Evolutionary conservation across 169 alveolate genomes (phyloP), one percentile per base, ranked within the genome.

Genomic region (Plasmodium billcollinsi): DNA sequence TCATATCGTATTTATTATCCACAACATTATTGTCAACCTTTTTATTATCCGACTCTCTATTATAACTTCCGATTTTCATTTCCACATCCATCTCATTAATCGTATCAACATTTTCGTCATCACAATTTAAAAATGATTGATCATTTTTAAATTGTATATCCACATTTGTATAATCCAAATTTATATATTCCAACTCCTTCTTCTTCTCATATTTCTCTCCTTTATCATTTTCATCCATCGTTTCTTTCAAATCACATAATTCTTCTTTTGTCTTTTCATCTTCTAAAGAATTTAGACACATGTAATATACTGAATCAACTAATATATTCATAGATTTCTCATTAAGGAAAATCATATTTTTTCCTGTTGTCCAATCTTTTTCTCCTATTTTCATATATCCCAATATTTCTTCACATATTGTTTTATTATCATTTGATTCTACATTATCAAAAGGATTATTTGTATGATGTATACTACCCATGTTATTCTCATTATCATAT

Each of bases 301-400:
- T 39, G 47, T 39, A 39, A 39, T 39, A 39, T 0, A 39, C 47
- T 7, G 47, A 39, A 39, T 39, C 47, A 7, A 74, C 21, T 14
- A 74, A 45, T 61, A 61, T 43, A 15, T 33, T 74, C 47, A 74
- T 11, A 29, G 58, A 29, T 8, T 8, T 6, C 1, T 74, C 88
- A 1, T 39, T 74, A 3, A 74, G 47, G 29, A 74, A 74, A n/a
- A 74, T 12, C 29, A 43, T 18, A 49, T 61, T 74, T 11, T 12
- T 7, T 61, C 88, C 88, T 21, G 61, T 39, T 18, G 26, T 14
- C 88, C 88, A 74, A 15, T 74, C 66, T 33, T 66, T 74, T 50
- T 20, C 21, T 9, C 74, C 62, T 58, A 73, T 73, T 24, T 73
- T 45, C 21, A 26, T 11, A 9, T 12, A 56, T 8, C 1, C 33